Evolutionary conservation across 148 eudicot species (phyloP), one percentile per base, ranked within the genome.

Genomic region (Vaccinium corymbosum): DNA sequence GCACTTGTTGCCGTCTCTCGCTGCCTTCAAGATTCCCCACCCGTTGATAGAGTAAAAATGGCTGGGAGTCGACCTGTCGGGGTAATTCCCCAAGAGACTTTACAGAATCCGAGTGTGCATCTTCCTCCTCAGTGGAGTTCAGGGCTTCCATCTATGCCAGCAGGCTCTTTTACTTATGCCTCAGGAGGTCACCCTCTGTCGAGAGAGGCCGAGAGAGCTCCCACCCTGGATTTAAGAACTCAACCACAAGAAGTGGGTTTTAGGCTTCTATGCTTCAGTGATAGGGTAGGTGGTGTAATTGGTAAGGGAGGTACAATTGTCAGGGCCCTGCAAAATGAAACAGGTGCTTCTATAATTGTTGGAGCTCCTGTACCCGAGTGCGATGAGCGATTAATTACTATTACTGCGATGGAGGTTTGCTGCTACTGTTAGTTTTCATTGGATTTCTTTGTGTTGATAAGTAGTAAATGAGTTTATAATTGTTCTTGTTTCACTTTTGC

Each of bases 291-390:
- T 38, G 90, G 93, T 51, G 85, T 95, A 42, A 94, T 95, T 88
- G 98, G 98, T 78, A 94, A 84, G 85, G 93, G 91, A 82, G 98
- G 98, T 50, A 85, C 90, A 27, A 91, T 92, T 38, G 77, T 95
- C 77, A 90, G 85, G 85, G 91, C 92, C 27, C 87, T 95, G 86
- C 90, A 94, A 86, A 88, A 90, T 76, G 93, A 93, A 86, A 84
- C 94, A 2, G 94, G 97, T 80, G 97, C 97, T 85, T 81, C 79
- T 76, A 92, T 95, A 81, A 88, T 12, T 76, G 81, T 91, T 80
- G 93, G 92, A 82, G 82, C 88, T 50, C 1, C 87, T 82, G 83
- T 94, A 77, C 71, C 89, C 3, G 88, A 87, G 16, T 92, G 92
- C 76, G 87, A 91, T 70, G 98, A 94, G 79, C 90, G 95, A 52